Evolutionary conservation across 148 eudicot species (phyloP).

Genomic region (Spergularia bocconei): DNA sequence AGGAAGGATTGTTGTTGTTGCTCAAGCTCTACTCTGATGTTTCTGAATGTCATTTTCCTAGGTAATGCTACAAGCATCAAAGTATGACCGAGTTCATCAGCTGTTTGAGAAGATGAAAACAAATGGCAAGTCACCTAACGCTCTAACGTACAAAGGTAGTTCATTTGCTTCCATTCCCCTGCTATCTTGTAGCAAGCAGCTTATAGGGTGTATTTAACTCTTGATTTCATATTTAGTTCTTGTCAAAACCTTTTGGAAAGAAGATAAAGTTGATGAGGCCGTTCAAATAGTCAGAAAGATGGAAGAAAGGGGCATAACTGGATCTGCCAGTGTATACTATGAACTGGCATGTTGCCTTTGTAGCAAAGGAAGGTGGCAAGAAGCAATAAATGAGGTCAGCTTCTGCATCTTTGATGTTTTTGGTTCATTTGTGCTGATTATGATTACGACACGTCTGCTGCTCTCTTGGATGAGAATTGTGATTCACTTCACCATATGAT

Average conservation of each 20-base stretch:
- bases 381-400: slow-evolving; percentile 72
- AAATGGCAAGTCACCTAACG: slow-evolving; percentile 75
- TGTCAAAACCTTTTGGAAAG: slow-evolving; percentile 81
- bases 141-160: slow-evolving; percentile 80
- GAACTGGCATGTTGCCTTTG: slow-evolving; percentile 95
- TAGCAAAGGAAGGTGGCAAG: slow-evolving; percentile 82
- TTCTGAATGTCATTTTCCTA: slow-evolving; percentile 30
- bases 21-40: neutral
- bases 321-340: slow-evolving; percentile 77
- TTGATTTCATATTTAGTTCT: slow-evolving; percentile 49
- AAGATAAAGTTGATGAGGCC: slow-evolving; percentile 73
- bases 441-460: slow-evolving; percentile 3
- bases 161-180: neutral
- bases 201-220: slow-evolving; percentile 3
- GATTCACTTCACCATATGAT: slow-evolving; percentile 2
- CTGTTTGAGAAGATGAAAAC: slow-evolving; percentile 67
- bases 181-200: neutral
- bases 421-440: neutral
- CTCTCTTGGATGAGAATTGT: neutral
- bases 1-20: neutral
- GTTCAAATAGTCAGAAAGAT: slow-evolving; percentile 73
- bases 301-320: slow-evolving; percentile 82
- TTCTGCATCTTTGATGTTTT: slow-evolving; percentile 15
- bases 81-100: slow-evolving; percentile 74
- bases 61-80: slow-evolving; percentile 84